Evolutionary conservation across 306 rosid genomes (phyloP).

Genomic region (Trifolium pratense): DNA sequence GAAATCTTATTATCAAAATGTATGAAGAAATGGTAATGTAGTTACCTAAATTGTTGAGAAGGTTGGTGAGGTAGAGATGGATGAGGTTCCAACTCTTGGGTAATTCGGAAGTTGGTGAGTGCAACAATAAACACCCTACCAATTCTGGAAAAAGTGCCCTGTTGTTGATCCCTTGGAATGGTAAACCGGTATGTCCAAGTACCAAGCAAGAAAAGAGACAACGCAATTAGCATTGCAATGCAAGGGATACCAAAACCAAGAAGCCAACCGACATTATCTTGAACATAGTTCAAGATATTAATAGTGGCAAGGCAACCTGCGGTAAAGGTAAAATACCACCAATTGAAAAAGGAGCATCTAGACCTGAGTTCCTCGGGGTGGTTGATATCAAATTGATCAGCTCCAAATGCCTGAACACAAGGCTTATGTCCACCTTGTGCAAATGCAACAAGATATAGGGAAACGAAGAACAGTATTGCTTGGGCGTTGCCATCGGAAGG

Average conservation of each 20-base stretch:
- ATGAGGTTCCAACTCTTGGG: constrained; percentile 40
- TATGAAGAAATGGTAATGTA: not conserved
- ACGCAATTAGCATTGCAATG: constrained; percentile 52
- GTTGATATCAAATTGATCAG: constrained; percentile 70
- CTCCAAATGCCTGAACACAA: constrained; percentile 87
- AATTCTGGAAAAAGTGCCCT: constrained; percentile 50
- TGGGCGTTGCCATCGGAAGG: constrained; percentile 41
- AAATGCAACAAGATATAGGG: constrained; percentile 69
- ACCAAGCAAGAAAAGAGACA: constrained; percentile 59
- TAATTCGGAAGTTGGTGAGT: constrained; percentile 38
- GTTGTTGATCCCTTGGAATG: constrained; percentile 36
- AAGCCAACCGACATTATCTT: constrained; percentile 62
- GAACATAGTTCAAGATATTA: constrained; percentile 49
- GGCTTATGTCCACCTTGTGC: constrained; percentile 86
- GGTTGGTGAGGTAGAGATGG: constrained; percentile 33
- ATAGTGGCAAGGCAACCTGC: constrained; percentile 44
- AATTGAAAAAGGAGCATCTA: constrained; percentile 80
- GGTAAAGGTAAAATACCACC: constrained; percentile 71
- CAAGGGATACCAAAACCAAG: constrained; percentile 74
- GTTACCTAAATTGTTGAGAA: constrained; percentile 54
- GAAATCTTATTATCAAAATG: not conserved
- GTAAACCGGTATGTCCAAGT: constrained; percentile 57
- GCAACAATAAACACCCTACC: constrained; percentile 51
- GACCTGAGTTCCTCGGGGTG: constrained; percentile 64
- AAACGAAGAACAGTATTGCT: constrained; percentile 59